A percentile compares a stretch with the other conserved stretches of the same genome.
Conservation (phyloP, 2,329 filamentous ascomycete genomes). For the Pyrenophora seminiperda region DNA sequence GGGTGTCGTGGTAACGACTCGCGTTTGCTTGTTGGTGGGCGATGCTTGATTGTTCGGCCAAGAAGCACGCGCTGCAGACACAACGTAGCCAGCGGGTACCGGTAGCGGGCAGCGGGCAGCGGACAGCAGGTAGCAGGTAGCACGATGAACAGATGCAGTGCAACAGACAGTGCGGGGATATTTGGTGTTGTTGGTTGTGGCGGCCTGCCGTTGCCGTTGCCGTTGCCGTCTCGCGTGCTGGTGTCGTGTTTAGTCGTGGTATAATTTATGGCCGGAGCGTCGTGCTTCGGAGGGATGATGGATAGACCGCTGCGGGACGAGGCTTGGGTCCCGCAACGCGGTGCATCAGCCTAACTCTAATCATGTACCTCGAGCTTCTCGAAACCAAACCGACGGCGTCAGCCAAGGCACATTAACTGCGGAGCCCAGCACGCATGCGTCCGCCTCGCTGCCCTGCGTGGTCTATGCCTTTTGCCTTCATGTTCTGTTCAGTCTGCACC, state of each 20-base stretch:
- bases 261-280: constrained; percentile 12
- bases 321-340: constrained; percentile 21
- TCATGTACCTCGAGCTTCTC: constrained; percentile 16
- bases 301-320: constrained; percentile 17
- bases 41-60: constrained; percentile 11
- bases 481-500: too few relatives aligned
- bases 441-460: too few relatives aligned
- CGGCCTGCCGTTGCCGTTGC: too few relatives aligned
- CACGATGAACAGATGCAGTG: constrained; percentile 11
- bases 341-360: constrained; percentile 14
- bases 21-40: constrained; percentile 3
- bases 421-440: neutral
- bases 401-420: neutral
- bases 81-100: neutral
- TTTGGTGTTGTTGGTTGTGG: too few relatives aligned
- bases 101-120: too few relatives aligned
- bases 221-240: neutral
- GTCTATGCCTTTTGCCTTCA: too few relatives aligned
- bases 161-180: constrained; percentile 1
- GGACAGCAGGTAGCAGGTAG: neutral
- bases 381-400: constrained; percentile 13
- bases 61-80: constrained; percentile 4
- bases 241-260: neutral
- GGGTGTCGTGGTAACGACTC: neutral
- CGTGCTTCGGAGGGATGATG: constrained; percentile 19